Evolutionary conservation across 768 basidiomycete species (phyloP).

Genomic region (Fomitopsis serialis): DNA sequence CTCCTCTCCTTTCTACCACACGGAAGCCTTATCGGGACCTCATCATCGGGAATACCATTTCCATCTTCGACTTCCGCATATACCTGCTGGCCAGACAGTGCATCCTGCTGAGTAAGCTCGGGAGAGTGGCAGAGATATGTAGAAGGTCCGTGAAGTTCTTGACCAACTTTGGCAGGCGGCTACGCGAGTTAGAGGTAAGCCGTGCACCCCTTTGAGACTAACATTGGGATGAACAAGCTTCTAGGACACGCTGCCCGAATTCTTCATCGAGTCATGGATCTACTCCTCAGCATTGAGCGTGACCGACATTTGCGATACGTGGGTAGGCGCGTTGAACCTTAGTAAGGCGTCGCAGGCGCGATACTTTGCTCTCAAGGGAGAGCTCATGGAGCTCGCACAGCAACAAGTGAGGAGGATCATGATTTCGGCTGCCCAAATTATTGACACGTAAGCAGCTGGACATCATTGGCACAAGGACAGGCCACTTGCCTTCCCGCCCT

Average conservation of each 20-base stretch:
- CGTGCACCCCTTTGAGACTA: not conserved
- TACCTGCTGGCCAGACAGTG: slow-evolving; percentile 90
- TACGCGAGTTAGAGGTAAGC: slow-evolving; percentile 72
- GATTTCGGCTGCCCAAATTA: not conserved
- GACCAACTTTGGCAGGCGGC: slow-evolving; percentile 63
- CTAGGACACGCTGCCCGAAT: slow-evolving; percentile 48
- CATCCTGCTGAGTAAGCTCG: slow-evolving; percentile 62
- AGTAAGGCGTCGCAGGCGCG: slow-evolving; percentile 42
- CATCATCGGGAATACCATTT: slow-evolving; percentile 85
- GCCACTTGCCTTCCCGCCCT: slow-evolving; percentile 63
- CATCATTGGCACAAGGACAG: slow-evolving; percentile 67
- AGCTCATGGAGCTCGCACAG: slow-evolving; percentile 83
- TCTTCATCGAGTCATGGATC: slow-evolving; percentile 91
- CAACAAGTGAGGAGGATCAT: slow-evolving; percentile 53
- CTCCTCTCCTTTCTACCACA: slow-evolving; percentile 68
- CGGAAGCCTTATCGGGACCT: slow-evolving; percentile 88
- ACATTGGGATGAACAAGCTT: not conserved
- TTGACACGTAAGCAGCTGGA: slow-evolving; percentile 55
- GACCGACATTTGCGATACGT: slow-evolving; percentile 72
- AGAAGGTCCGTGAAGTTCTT: slow-evolving; percentile 72
- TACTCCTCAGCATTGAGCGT: slow-evolving; percentile 86
- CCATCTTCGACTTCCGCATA: slow-evolving; percentile 88
- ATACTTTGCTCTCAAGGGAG: slow-evolving; percentile 79
- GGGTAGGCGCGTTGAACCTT: slow-evolving; percentile 48
- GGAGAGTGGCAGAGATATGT: slow-evolving; percentile 64